Evolutionary conservation across 2,329 filamentous ascomycete species (phyloP).

Genomic region (Neonectria sp.): DNA sequence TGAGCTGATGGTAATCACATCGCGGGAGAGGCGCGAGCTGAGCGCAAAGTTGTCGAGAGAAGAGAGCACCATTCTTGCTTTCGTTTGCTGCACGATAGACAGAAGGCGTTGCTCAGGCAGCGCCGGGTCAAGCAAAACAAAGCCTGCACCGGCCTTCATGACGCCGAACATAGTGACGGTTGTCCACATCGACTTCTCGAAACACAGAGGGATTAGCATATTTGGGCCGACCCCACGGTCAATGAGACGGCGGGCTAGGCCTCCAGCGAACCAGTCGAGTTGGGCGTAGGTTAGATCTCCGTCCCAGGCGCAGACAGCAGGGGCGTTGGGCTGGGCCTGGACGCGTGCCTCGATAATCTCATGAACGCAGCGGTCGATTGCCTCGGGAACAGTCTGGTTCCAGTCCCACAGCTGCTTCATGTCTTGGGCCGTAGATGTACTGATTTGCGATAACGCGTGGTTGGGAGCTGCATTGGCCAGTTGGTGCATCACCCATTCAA

Average conservation of each 20-base stretch:
- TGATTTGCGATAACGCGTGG: background rate
- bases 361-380: constrained; percentile 40
- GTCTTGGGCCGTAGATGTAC: constrained; percentile 16
- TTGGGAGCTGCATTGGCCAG: background rate
- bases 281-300: constrained; percentile 57
- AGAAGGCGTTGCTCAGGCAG: constrained; percentile 27
- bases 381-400: constrained; percentile 24
- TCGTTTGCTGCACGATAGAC: constrained; percentile 17
- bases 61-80: background rate
- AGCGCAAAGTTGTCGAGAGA: background rate
- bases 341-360: constrained; percentile 28
- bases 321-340: constrained; percentile 24
- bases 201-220: constrained; percentile 31
- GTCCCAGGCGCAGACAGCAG: constrained; percentile 44
- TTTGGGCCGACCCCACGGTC: constrained; percentile 46
- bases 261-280: constrained; percentile 55
- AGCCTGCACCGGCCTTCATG: constrained; percentile 45
- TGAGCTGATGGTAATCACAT: background rate
- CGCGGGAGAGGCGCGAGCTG: background rate
- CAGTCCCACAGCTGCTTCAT: constrained; percentile 35
- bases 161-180: constrained; percentile 44
- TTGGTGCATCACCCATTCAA: constrained; percentile 10
- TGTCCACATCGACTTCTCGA: constrained; percentile 45
- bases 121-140: constrained; percentile 35
- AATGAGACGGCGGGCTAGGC: constrained; percentile 54